Percentiles rank a stretch among this genome's conserved stretches.
Conservation (phyloP, 1,284 basidiomycete genomes). For the Moesziomyces parantarcticus region DNA sequence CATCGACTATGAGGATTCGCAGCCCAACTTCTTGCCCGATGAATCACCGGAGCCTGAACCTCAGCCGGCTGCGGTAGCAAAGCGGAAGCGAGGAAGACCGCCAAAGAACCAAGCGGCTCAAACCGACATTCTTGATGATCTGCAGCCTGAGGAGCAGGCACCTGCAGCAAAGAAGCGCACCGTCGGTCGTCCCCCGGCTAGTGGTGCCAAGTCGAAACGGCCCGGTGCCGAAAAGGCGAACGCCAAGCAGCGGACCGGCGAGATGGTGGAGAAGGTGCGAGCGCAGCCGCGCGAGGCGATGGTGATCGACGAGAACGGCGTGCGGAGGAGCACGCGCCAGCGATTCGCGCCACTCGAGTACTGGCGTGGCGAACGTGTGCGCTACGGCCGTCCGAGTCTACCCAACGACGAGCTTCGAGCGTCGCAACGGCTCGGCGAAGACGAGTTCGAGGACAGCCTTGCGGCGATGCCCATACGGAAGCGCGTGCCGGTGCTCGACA, state of each 20-base stretch:
- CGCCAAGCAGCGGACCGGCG: conserved; percentile 11
- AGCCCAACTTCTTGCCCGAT: conserved; percentile 1
- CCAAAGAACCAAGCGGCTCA: conserved; percentile 17
- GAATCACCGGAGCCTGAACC: neutral
- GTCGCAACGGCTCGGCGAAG: conserved; percentile 36
- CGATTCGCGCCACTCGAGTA: conserved; percentile 83
- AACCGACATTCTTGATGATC: conserved; percentile 11
- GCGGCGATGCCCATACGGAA: conserved; percentile 26
- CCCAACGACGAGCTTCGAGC: conserved; percentile 31
- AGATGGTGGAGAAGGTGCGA: conserved; percentile 38
- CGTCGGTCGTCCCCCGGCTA: conserved; percentile 1
- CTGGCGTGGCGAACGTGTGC: conserved; percentile 91
- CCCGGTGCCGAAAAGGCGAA: conserved; percentile 11
- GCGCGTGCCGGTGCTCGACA: conserved; percentile 75
- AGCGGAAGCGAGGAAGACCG: conserved; percentile 30
- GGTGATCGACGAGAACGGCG: conserved; percentile 71
- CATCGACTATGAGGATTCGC: too few relatives aligned
- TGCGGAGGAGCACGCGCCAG: conserved; percentile 79
- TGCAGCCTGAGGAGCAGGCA: neutral
- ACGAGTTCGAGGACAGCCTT: conserved; percentile 56
- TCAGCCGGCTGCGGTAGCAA: conserved; percentile 12
- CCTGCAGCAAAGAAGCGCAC: neutral
- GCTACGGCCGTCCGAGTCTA: conserved; percentile 73
- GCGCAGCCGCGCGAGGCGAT: conserved; percentile 21
- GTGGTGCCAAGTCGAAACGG: conserved; percentile 22